These are phyloP conservation scores for Rubus idaeus DNA, from an alignment of 306 rosid genomes.

Conservation along the genomic window DNA sequence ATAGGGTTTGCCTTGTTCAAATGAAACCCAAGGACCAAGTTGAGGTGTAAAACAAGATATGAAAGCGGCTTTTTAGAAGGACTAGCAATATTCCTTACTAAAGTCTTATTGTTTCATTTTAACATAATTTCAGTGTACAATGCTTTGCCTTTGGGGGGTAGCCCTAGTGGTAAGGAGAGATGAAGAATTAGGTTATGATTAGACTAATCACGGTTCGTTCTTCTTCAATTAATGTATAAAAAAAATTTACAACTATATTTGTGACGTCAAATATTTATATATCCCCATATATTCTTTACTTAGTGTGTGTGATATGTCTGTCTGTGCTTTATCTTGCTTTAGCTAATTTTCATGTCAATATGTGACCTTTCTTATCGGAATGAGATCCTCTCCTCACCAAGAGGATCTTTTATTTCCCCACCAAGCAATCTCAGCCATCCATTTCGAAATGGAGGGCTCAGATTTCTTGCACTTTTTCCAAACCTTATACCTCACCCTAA, in stretches of 20 bases:
- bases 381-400: too few relatives aligned
- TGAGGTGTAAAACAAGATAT: neutral
- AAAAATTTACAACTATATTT: too few relatives aligned
- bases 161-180: too few relatives aligned
- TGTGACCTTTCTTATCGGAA: neutral
- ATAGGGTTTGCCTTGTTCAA: neutral
- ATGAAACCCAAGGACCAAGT: neutral
- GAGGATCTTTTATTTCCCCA: too few relatives aligned
- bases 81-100: neutral
- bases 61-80: neutral
- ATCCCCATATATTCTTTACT: neutral
- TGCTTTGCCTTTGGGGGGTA: too few relatives aligned
- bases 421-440: too few relatives aligned
- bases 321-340: neutral
- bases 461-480: too few relatives aligned
- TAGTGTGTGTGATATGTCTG: neutral
- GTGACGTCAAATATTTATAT: too few relatives aligned
- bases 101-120: neutral
- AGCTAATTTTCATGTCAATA: neutral
- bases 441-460: too few relatives aligned
- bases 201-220: neutral
- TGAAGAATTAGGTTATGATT: too few relatives aligned
- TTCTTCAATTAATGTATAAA: too few relatives aligned
- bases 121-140: neutral
- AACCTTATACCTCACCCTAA: too few relatives aligned